Base-by-base conservation (phyloP, 1,284 basidiomycete species). In the Mycosarcoma mackinlayi region DNA sequence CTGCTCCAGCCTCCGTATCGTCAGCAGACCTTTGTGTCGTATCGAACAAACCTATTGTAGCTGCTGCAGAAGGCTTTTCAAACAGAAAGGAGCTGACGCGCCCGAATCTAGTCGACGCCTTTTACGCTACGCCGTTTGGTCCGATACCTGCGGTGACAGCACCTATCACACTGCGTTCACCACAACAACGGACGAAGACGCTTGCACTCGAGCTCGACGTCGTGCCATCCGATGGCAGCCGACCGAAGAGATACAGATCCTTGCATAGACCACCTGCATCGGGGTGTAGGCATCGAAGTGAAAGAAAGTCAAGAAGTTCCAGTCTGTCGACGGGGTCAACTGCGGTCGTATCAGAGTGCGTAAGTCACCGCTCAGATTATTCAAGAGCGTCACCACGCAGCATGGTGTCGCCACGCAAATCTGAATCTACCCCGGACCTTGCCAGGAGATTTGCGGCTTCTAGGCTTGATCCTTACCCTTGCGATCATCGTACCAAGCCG, bases 71-170 rank as follows among this genome's bases (percentile, higher is more conserved):
- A 35, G 13, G 16, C n/a, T 16, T 35, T 35, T n/a, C 11, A n/a
- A 11, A 14, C 11, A n/a, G 2, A 35, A 35, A n/a, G 11, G n/a
- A n/a, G n/a, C n/a, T n/a, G n/a, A n/a, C n/a, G n/a, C n/a, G n/a
- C n/a, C n/a, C n/a, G n/a, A n/a, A n/a, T 40, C 1, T 23, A 11
- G 13, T 35, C 21, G 21, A 42, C 8, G 10, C 19, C 37, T 41
- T 19, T 37, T 58, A 28, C 28, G 47, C 34, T 13, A 59, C 49
- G 9, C 46, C 48, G 3, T 59, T 38, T 23, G 56, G 56, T 27
- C 46, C 38, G 18, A 33, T 58, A 13, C 55, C 55, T n/a, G 31
- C 28, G 11, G 33, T 35, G 7, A 11, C 33, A 16, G 16, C 33
- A 16, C 16, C 33, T 14, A n/a, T n/a, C n/a, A n/a, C n/a, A n/a